A percentile compares a stretch with the other conserved stretches of the same genome.
Conservation (phyloP, 2,329 filamentous ascomycete species). For the Fusarium verticillioides region DNA sequence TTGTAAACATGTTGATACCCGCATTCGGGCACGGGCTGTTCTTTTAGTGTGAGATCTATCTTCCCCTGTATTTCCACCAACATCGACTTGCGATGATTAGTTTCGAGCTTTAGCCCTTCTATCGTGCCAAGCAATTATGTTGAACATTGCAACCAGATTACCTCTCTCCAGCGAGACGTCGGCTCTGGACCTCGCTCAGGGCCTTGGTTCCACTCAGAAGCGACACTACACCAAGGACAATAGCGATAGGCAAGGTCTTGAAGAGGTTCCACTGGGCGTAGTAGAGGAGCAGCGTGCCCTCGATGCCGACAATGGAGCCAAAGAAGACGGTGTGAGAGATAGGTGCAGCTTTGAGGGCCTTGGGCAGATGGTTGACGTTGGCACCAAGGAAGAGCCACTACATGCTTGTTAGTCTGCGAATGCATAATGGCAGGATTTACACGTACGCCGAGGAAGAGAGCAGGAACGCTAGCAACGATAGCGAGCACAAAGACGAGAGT, state of each 20-base stretch:
- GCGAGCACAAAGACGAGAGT: slow-evolving; percentile 80
- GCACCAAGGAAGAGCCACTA: slow-evolving; percentile 86
- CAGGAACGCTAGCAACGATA: slow-evolving; percentile 78
- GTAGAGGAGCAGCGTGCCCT: slow-evolving; percentile 94
- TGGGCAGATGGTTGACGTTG: slow-evolving; percentile 81
- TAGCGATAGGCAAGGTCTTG: slow-evolving; percentile 81
- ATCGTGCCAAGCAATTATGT: slow-evolving; percentile 7
- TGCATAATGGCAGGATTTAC: too few relatives aligned
- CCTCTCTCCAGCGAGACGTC: slow-evolving; percentile 80
- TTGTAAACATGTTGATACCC: slow-evolving; percentile 3
- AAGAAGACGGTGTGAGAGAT: slow-evolving; percentile 87
- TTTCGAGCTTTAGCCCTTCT: slow-evolving; percentile 11
- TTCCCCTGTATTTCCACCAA: neutral
- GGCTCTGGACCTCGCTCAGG: slow-evolving; percentile 89
- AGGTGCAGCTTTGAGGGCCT: slow-evolving; percentile 80
- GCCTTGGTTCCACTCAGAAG: slow-evolving; percentile 91
- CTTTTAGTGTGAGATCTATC: slow-evolving; percentile 5
- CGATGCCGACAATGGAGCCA: slow-evolving; percentile 86
- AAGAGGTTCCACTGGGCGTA: slow-evolving; percentile 94
- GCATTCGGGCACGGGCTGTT: neutral
- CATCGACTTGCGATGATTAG: neutral
- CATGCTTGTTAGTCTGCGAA: slow-evolving; percentile 34
- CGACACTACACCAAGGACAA: slow-evolving; percentile 73
- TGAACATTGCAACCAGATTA: slow-evolving; percentile 46
- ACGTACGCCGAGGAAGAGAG: slow-evolving; percentile 76